Percentiles rank a stretch among this genome's conserved stretches.
phyloP scores from a whole-genome alignment of 2,329 filamentous ascomycete species.

The Botrytis elliptica region DNA sequence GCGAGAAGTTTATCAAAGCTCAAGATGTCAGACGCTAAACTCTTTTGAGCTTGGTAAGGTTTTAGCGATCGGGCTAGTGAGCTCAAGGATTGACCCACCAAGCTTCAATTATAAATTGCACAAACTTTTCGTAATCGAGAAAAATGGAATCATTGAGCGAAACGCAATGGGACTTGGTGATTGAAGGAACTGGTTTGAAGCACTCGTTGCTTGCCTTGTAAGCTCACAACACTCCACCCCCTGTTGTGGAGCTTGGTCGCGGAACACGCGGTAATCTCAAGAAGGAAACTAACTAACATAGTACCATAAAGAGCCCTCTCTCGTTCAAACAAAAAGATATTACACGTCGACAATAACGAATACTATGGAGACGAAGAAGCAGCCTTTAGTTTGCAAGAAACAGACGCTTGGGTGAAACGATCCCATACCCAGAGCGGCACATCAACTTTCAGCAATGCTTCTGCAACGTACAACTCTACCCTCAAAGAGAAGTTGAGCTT shows the following conservation, averaged over 20 bases:
- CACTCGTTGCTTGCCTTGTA: conserved; percentile 80
- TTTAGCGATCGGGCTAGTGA: conserved; percentile 18
- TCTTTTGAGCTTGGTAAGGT: background rate
- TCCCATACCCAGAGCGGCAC: conserved; percentile 40
- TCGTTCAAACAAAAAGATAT: conserved; percentile 83
- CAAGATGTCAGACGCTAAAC: conserved; percentile 25
- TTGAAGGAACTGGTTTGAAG: conserved; percentile 74
- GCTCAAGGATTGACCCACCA: conserved; percentile 12
- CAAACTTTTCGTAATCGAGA: conserved; percentile 22
- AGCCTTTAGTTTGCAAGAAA: conserved; percentile 80
- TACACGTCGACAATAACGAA: conserved; percentile 83
- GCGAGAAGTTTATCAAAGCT: conserved; percentile 22
- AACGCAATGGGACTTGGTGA: conserved; percentile 75
- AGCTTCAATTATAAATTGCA: conserved; percentile 22
- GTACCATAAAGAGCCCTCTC: conserved; percentile 75
- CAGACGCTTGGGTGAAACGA: conserved; percentile 67
- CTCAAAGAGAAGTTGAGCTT: conserved; percentile 49
- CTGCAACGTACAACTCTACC: conserved; percentile 26
- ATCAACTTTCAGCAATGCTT: conserved; percentile 35
- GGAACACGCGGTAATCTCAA: conserved; percentile 25
- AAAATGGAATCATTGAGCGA: conserved; percentile 73
- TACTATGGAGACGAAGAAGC: conserved; percentile 89
- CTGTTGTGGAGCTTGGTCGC: conserved; percentile 6
- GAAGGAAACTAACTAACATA: conserved; percentile 70
- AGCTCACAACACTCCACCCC: conserved; percentile 35